These are phyloP conservation scores for Myrica gale DNA, from an alignment of 306 rosid species.

Conservation along the genomic window DNA sequence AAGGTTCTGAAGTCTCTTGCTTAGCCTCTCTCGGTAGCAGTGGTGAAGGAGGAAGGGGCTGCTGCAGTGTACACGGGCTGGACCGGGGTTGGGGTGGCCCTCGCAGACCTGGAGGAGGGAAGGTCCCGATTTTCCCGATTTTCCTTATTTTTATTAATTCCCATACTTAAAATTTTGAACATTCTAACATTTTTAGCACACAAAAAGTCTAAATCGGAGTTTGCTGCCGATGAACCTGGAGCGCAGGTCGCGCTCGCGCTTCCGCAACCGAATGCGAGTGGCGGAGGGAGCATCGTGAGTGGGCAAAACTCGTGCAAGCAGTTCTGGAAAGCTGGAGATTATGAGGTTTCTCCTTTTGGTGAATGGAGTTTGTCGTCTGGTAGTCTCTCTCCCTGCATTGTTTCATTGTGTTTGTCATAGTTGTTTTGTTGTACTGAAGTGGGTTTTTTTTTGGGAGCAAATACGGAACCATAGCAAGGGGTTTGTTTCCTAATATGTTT, in stretches of 20 bases:
- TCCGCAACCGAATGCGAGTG: constrained; percentile 24
- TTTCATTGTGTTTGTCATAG: no score
- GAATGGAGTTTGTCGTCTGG: constrained; percentile 54
- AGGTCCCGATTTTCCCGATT: not conserved
- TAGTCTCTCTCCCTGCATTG: constrained; percentile 19
- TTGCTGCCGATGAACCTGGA: no score
- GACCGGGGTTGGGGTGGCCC: constrained; percentile 24
- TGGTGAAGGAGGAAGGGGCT: not conserved
- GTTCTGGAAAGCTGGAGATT: constrained; percentile 98
- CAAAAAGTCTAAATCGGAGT: no score
- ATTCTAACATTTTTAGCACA: no score
- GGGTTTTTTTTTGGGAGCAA: no score
- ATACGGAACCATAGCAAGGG: no score
- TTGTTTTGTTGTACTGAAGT: not conserved
- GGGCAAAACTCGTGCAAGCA: constrained; percentile 41
- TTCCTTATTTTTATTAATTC: no score
- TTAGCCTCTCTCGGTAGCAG: not conserved
- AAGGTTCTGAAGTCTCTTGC: not conserved
- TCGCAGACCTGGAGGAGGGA: constrained; percentile 11
- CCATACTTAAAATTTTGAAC: no score
- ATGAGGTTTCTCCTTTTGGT: constrained; percentile 46
- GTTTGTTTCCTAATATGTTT: no score
- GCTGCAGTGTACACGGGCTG: not conserved
- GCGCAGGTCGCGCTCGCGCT: not conserved
- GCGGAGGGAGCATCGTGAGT: not conserved